Evolutionary conservation across 1,284 basidiomycete species (phyloP).

Genomic region (Veloporphyrellus conicus): DNA sequence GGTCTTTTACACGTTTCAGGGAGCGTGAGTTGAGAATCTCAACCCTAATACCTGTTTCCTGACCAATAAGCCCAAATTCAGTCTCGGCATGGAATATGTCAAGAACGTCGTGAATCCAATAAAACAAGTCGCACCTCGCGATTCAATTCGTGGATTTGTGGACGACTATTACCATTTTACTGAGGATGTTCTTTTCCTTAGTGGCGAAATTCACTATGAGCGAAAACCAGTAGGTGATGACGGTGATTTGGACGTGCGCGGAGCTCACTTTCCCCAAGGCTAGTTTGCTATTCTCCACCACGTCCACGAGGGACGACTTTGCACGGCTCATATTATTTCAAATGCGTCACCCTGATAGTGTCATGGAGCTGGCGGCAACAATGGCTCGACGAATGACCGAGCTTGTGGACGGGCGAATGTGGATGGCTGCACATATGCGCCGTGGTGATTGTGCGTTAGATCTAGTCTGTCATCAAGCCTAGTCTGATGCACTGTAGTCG

Average conservation of each 20-base stretch:
- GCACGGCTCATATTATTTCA: conserved; percentile 35
- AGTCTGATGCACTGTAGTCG: conserved; percentile 26
- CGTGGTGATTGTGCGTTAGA: conserved; percentile 41
- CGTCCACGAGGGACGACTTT: conserved; percentile 32
- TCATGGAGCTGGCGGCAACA: conserved; percentile 33
- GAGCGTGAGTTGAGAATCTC: conserved; percentile 32
- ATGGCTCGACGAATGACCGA: conserved; percentile 38
- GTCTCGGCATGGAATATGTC: conserved; percentile 42
- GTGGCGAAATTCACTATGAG: conserved; percentile 43
- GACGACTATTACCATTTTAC: conserved; percentile 38
- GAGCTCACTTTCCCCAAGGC: conserved; percentile 36
- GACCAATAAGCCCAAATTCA: conserved; percentile 21
- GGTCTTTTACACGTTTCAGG: conserved; percentile 38
- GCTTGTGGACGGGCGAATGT: conserved; percentile 37
- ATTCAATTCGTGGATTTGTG: conserved; percentile 36
- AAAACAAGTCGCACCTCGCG: conserved; percentile 35
- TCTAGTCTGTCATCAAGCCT: conserved; percentile 18
- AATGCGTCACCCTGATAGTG: conserved; percentile 31
- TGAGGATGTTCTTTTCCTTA: conserved; percentile 39
- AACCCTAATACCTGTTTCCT: not conserved
- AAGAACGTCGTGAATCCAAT: conserved; percentile 43
- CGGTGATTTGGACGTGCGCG: conserved; percentile 4
- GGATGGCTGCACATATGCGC: conserved; percentile 48
- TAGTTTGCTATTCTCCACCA: conserved; percentile 39
- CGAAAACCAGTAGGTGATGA: conserved; percentile 40